Base-by-base conservation (phyloP, 164 flowering plant genomes). In the Tinospora cordifolia region DNA sequence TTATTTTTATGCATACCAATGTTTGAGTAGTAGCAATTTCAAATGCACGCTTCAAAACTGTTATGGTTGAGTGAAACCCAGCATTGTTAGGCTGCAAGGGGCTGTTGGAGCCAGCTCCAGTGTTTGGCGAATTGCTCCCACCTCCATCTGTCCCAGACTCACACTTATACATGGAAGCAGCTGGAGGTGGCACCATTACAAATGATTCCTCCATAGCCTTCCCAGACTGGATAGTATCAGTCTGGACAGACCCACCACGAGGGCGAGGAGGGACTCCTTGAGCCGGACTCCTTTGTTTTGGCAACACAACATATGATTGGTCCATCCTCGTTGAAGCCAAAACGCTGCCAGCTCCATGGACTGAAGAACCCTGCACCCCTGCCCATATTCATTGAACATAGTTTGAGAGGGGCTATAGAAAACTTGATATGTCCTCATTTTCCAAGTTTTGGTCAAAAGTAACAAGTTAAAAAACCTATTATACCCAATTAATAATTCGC, bases 131-230 rank as follows among this genome's bases (percentile, higher is more conserved):
- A 30, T 84, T 81, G 44, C 81, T 39, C 25, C 87, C 86, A 73
- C 79, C 79, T 64, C 87, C 91, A 79, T 90, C 92, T 68, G 88
- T 75, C 34, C 80, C 74, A 77, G 92, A 80, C 70, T 93, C 98
- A 72, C 79, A 77, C 67, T 86, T 87, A 70, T 95, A 85, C 73
- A 95, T 90, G 46, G 90, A 89, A 67, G 94, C 94, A 72, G 89
- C 87, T 59, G 94, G 86, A 30, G 88, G 90, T 69, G 93, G 91
- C 85, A 89, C 79, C 40, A 95, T 97, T 69, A 95, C 97, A 86
- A 91, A 95, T 2, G 98, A 95, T 68, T 92, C 99, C 40, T 92
- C 99, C 93, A 92, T 91, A 67, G 88, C 80, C 79, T 86, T 95
- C 51, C 89, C 90, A 69, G 85, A 66, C 58, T 80, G 86, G 75